Percentiles rank a stretch among this genome's conserved stretches.
phyloP scores from a whole-genome alignment of 2,329 filamentous ascomycete genomes.

The Parastagonospora avenae region DNA sequence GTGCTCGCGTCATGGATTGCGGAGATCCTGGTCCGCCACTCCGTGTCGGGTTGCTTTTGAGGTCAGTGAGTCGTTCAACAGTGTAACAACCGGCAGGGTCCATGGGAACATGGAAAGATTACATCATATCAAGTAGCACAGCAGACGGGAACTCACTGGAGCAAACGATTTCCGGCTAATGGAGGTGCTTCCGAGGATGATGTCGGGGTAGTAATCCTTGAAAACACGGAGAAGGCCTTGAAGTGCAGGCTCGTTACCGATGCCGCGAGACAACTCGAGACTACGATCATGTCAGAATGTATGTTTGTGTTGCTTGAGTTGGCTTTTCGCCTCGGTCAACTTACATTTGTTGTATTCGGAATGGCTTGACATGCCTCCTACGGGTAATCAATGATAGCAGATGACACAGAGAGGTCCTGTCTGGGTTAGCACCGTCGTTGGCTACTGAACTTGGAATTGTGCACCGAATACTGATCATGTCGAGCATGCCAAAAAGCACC shows the following conservation, averaged over 20 bases:
- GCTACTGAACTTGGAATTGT: constrained; percentile 7
- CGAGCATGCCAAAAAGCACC: constrained; percentile 79
- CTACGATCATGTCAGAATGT: constrained; percentile 34
- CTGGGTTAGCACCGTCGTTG: constrained; percentile 26
- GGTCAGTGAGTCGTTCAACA: constrained; percentile 26
- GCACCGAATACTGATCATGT: constrained; percentile 76
- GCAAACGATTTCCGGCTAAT: constrained; percentile 46
- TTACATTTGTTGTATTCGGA: constrained; percentile 75
- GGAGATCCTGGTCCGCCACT: constrained; percentile 73
- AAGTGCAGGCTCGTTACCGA: constrained; percentile 72
- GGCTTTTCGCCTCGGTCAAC: neutral
- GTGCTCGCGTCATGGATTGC: constrained; percentile 66
- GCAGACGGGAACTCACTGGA: constrained; percentile 41
- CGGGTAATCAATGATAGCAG: constrained; percentile 78
- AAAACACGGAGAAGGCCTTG: constrained; percentile 79
- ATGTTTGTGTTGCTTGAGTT: neutral
- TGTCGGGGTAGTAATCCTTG: constrained; percentile 90
- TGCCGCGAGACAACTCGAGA: constrained; percentile 55
- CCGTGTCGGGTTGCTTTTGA: constrained; percentile 67
- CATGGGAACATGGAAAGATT: constrained; percentile 7
- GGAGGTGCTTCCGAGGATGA: constrained; percentile 74
- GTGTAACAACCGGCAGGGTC: constrained; percentile 20
- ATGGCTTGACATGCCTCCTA: constrained; percentile 81
- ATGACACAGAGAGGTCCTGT: constrained; percentile 66
- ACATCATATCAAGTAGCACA: constrained; percentile 18